A percentile compares a stretch with the other conserved stretches of the same genome.
Conservation (phyloP, 345 rosid genomes). For the Populus euphratica region DNA sequence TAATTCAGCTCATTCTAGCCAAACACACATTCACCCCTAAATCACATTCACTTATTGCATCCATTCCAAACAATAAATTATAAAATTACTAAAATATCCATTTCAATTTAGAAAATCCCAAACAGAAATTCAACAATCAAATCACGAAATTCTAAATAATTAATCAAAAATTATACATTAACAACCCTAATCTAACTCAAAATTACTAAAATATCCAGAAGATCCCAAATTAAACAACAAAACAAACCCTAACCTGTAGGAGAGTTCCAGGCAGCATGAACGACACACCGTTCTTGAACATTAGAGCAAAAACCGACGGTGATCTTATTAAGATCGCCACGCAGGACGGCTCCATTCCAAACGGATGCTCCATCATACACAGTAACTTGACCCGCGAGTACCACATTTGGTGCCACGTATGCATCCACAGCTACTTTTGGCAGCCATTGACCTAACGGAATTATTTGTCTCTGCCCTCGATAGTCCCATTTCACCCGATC, state of each 20-base stretch:
- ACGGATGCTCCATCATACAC: conserved; percentile 87
- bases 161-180: neutral
- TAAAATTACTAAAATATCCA: neutral
- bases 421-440: conserved; percentile 97
- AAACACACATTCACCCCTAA: neutral
- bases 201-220: neutral
- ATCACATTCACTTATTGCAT: neutral
- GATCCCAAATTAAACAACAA: neutral
- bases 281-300: conserved; percentile 86
- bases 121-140: neutral
- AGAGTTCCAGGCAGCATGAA: conserved; percentile 96
- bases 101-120: neutral
- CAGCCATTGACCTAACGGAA: conserved; percentile 90
- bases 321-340: conserved; percentile 97
- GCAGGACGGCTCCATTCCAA: conserved; percentile 86
- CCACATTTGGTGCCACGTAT: conserved; percentile 88
- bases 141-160: neutral
- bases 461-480: conserved; percentile 87
- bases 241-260: conserved; percentile 62
- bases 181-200: neutral
- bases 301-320: conserved; percentile 87
- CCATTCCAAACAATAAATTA: neutral
- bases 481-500: conserved; percentile 97
- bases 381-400: conserved; percentile 84
- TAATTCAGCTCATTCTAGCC: neutral